Evolutionary conservation across 2,329 filamentous ascomycete genomes (phyloP).

Genomic region (Neocatenulostroma microsporum): DNA sequence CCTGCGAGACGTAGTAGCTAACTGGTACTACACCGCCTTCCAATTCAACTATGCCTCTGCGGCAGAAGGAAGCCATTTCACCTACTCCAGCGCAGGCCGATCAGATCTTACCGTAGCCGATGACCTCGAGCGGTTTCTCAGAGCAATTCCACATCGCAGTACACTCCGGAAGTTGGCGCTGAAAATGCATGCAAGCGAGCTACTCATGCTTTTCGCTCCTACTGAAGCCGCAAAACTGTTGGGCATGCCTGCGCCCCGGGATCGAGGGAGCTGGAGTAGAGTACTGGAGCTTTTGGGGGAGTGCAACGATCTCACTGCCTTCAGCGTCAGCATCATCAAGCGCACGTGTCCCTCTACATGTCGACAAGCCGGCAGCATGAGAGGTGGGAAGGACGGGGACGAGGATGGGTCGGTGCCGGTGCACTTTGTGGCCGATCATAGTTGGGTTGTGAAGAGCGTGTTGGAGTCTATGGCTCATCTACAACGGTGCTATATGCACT

Average conservation of each 20-base stretch:
- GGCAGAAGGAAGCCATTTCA: background rate
- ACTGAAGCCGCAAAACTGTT: slow-evolving; percentile 3
- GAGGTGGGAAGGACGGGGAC: background rate
- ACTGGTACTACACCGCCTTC: too few relatives aligned
- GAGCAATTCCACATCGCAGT: background rate
- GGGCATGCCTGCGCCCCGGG: background rate
- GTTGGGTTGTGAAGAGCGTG: slow-evolving; percentile 2
- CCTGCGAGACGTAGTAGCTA: too few relatives aligned
- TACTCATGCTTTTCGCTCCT: slow-evolving; percentile 8
- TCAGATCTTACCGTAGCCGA: too few relatives aligned
- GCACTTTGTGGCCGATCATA: background rate
- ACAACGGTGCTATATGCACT: background rate
- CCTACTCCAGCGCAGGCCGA: background rate
- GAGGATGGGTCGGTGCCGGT: background rate
- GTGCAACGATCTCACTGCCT: too few relatives aligned
- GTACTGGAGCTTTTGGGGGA: slow-evolving; percentile 3
- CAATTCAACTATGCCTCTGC: slow-evolving; percentile 3
- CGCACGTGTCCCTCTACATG: slow-evolving; percentile 3
- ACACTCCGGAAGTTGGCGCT: slow-evolving; percentile 5
- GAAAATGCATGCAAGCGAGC: slow-evolving; percentile 9
- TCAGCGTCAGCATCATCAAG: slow-evolving; percentile 2
- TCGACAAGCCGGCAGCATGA: background rate
- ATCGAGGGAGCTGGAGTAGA: slow-evolving; percentile 4
- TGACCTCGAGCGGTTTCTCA: slow-evolving; percentile 1
- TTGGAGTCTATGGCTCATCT: background rate